Base-by-base conservation (phyloP, 352 stramenopile species). In the Globisporangium middletonii region DNA sequence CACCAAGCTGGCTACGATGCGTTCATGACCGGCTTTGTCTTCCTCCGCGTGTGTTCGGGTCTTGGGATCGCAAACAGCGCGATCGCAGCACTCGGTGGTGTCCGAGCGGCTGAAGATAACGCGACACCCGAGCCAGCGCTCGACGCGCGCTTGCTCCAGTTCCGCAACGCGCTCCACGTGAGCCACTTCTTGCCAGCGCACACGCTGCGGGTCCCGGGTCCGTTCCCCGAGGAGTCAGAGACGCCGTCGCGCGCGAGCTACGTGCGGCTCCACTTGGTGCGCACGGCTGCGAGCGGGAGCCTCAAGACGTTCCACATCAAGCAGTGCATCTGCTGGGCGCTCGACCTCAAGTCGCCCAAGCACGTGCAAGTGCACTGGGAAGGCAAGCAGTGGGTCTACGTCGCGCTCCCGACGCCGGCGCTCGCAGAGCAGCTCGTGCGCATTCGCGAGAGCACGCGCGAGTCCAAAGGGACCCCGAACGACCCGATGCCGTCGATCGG, bases 1-100 rank as follows among this genome's bases (percentile, higher is more conserved):
- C 82, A 92, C 59, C 82, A 92, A 56, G 82, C 82, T 15, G 82
- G 82, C 2, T 89, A 89, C 44, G 82, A 92, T 46, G 82, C 82
- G 15, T 92, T 80, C 62, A 90, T 90, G 78, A 92, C 82, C 6
- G 82, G 82, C 4, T 78, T 67, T 50, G 78, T 92, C 4, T 92
- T 92, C 59, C 64, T 89, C 11, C 79, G 78, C 26, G 73, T 86
- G 4, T 88, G 77, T 50, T 72, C 68, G 13, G 76, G 68, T 7
- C 70, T 92, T 7, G 76, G 79, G 0, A 66, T 88, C 5, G 72
- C 70, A 0, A 90, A 90, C 45, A 68, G 83, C 33, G 63, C 68
- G 0, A 69, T 92, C 13, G 68, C 64, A 15, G 56, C 57, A 0
- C 67, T 92, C 13, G 51, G 23, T 33, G 38, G 37, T 12, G 18